A percentile compares a stretch with the other conserved stretches of the same genome.
Conservation (phyloP, 257 asterid species). For the Nicotiana noctiflora region DNA sequence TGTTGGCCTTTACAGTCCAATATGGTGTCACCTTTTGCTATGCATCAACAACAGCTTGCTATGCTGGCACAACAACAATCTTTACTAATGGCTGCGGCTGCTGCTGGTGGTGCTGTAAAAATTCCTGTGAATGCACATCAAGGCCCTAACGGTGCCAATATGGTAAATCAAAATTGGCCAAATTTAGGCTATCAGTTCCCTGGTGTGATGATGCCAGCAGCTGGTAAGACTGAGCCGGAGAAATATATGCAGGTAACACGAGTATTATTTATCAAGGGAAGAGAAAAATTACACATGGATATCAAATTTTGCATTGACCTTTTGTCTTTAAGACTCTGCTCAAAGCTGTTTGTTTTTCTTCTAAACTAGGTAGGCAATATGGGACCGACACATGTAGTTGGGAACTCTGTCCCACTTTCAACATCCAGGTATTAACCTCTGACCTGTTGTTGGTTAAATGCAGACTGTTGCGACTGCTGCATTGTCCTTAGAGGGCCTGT, state of each 20-base stretch:
- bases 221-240: constrained; percentile 47
- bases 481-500: neutral
- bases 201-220: constrained; percentile 52
- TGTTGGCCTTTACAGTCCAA: constrained; percentile 44
- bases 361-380: constrained; percentile 55
- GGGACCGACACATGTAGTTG: constrained; percentile 43
- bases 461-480: neutral
- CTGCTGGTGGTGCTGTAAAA: constrained; percentile 52
- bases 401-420: constrained; percentile 45
- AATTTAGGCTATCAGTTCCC: constrained; percentile 67
- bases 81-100: constrained; percentile 67
- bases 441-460: neutral
- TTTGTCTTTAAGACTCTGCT: neutral
- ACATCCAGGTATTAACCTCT: constrained; percentile 44
- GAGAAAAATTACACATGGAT: neutral
- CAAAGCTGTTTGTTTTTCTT: constrained; percentile 14
- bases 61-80: constrained; percentile 87
- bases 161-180: constrained; percentile 61
- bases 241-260: constrained; percentile 63
- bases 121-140: constrained; percentile 42
- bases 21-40: constrained; percentile 58
- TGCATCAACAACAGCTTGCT: constrained; percentile 82
- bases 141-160: constrained; percentile 44
- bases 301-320: neutral
- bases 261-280: neutral